Base-by-base conservation (phyloP, 805 yeast species). In the Wickerhamomyces bovis region DNA sequence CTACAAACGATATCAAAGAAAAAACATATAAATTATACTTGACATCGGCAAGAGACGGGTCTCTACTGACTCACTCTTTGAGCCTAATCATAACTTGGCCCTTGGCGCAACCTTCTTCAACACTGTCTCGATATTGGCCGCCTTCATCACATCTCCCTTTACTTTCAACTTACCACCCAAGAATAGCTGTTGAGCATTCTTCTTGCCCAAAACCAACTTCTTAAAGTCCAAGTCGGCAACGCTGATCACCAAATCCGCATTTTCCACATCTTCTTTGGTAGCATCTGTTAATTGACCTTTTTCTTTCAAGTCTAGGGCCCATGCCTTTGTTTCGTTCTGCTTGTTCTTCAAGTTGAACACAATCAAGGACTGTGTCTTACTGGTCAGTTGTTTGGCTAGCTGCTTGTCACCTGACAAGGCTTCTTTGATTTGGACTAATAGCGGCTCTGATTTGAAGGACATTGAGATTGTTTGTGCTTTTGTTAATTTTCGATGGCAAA, bases 101-200 rank as follows among this genome's bases (percentile, higher is more conserved):
- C 69, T 68, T 18, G 76, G 75, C 21, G 54, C 57, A 6, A 77
- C 76, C 47, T 69, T 63, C 72, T 81, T 81, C 68, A 85, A 75
- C 43, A 85, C 78, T 42, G 75, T 69, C 67, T 85, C 92, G 50
- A 85, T 78, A 49, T 79, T 78, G 40, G 90, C 78, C 45, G 95
- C 95, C 75, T 88, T 88, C 90, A 85, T 85, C 70, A 88, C 83
- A 71, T 89, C 86, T 54, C 96, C 96, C 73, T 83, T 85, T 53
- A 88, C 82, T 75, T 86, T 87, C 66, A 88, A 77, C 67, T 83
- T 84, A 38, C 96, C 96, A 57, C 77, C 70, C 85, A 88, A 78
- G 67, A 86, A 88, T 60, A 88, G 76, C 70, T 81, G 83, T 68
- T 88, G 95, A 41, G 95, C 88, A 65, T 83, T 83, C 53, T 89